Evolutionary conservation across 2,329 filamentous ascomycete species (phyloP).

Genomic region (Anthostomella pinea): DNA sequence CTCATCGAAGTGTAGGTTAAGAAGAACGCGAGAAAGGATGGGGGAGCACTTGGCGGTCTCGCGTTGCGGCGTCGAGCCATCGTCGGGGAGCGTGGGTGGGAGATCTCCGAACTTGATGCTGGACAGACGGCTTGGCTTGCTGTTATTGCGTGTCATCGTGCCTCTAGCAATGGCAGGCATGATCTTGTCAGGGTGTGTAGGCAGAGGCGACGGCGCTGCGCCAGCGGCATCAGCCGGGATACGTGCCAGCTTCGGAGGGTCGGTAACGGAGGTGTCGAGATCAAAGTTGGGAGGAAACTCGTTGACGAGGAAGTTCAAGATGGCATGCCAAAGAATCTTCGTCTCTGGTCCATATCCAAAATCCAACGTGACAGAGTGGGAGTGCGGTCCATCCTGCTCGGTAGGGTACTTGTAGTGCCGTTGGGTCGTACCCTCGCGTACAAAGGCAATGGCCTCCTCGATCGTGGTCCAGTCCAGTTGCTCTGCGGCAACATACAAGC

Average conservation of each 20-base stretch:
- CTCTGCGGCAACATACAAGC: conserved; percentile 56
- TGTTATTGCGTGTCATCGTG: conserved; percentile 31
- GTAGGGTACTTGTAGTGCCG: conserved; percentile 26
- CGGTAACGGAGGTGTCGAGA: conserved; percentile 46
- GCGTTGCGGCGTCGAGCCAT: conserved; percentile 19
- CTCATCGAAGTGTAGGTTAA: conserved; percentile 67
- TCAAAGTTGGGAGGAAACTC: conserved; percentile 60
- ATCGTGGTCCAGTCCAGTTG: conserved; percentile 62
- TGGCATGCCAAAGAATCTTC: conserved; percentile 51
- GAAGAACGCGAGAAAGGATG: conserved; percentile 62
- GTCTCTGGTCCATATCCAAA: conserved; percentile 55
- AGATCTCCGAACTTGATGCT: conserved; percentile 72
- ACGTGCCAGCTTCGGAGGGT: conserved; percentile 39
- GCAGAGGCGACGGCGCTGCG: conserved; percentile 30
- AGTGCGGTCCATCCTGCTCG: conserved; percentile 16
- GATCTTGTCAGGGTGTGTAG: conserved; percentile 36
- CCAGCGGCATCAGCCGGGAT: conserved; percentile 39
- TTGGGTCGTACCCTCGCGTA: conserved; percentile 42
- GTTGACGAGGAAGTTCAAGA: conserved; percentile 58
- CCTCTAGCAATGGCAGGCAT: conserved; percentile 37
- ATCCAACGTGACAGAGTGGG: conserved; percentile 22
- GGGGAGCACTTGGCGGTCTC: conserved; percentile 39
- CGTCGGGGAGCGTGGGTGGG: conserved; percentile 36
- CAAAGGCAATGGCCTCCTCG: conserved; percentile 57
- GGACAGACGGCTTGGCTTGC: conserved; percentile 52